Evolutionary conservation across 768 basidiomycete species (phyloP).

Genomic region (Hygrocybe punicea): DNA sequence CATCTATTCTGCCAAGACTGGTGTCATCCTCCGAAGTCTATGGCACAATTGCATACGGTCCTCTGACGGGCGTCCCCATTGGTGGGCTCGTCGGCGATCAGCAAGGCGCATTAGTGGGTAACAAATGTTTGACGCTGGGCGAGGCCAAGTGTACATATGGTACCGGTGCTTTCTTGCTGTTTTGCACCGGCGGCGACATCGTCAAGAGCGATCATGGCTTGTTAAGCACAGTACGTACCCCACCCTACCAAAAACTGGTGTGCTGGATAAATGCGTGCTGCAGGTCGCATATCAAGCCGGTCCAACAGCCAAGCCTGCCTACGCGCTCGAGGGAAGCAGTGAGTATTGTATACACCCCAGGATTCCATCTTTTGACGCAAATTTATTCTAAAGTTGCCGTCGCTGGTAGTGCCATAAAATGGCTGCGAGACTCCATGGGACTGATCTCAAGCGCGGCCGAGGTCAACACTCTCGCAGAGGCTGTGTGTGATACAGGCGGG

Average conservation of each 20-base stretch:
- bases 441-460: constrained; percentile 78
- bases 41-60: constrained; percentile 66
- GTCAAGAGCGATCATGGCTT: constrained; percentile 85
- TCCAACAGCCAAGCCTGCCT: constrained; percentile 70
- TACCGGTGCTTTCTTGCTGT: constrained; percentile 93
- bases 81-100: constrained; percentile 97
- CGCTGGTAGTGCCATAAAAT: constrained; percentile 93
- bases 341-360: constrained; percentile 30
- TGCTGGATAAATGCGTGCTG: not conserved
- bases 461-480: constrained; percentile 79
- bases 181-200: constrained; percentile 87
- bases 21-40: constrained; percentile 93
- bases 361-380: not conserved
- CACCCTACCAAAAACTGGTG: not conserved
- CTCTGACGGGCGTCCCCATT: constrained; percentile 74
- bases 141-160: constrained; percentile 99
- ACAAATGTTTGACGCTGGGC: constrained; percentile 87
- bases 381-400: constrained; percentile 65
- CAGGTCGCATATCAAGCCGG: constrained; percentile 91
- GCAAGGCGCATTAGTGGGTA: constrained; percentile 93
- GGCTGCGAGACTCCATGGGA: constrained; percentile 88
- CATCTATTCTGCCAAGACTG: constrained; percentile 77
- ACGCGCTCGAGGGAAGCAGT: constrained; percentile 94
- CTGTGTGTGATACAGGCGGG: constrained; percentile 77
- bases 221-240: constrained; percentile 68